Evolutionary conservation across 352 stramenopile species (phyloP).

Genomic region (Pythium chondricola): DNA sequence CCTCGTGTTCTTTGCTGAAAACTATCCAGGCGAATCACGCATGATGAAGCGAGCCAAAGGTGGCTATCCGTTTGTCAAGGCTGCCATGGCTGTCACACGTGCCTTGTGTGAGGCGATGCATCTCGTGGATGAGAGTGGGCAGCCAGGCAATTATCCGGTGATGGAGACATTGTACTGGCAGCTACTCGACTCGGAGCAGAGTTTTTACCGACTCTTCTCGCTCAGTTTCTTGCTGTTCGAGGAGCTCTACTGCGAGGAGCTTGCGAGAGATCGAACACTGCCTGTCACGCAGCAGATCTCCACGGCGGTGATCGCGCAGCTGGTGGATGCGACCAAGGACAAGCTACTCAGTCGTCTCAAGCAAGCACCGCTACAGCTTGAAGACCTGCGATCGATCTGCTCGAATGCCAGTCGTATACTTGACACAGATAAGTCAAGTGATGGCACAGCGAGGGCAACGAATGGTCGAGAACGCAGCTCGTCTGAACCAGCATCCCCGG

Average conservation of each 20-base stretch:
- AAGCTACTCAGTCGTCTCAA: constrained; percentile 33
- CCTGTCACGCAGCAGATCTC: constrained; percentile 12
- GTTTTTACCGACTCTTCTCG: constrained; percentile 54
- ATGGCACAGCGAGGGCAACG: neutral
- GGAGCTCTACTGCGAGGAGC: constrained; percentile 56
- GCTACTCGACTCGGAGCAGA: constrained; percentile 37
- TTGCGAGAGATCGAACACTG: constrained; percentile 28
- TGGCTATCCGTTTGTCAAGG: constrained; percentile 63
- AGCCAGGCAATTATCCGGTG: constrained; percentile 41
- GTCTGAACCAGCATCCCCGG: neutral
- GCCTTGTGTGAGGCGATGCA: constrained; percentile 41
- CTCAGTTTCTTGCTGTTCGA: constrained; percentile 62
- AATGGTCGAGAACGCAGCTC: neutral
- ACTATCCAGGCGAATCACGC: constrained; percentile 39
- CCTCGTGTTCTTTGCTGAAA: constrained; percentile 65
- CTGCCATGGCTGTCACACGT: constrained; percentile 39
- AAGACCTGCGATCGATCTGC: constrained; percentile 36
- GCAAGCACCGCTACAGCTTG: constrained; percentile 35
- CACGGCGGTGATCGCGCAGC: constrained; percentile 29
- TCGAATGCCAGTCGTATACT: constrained; percentile 35
- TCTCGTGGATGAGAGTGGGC: constrained; percentile 35
- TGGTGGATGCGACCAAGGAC: constrained; percentile 36
- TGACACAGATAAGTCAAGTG: neutral
- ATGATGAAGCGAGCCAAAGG: constrained; percentile 58
- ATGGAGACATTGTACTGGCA: constrained; percentile 57